Evolutionary conservation across 371 early-diverging fungal genomes (phyloP), one percentile per base, ranked within the genome.

Genomic region (Saksenaea oblongispora): DNA sequence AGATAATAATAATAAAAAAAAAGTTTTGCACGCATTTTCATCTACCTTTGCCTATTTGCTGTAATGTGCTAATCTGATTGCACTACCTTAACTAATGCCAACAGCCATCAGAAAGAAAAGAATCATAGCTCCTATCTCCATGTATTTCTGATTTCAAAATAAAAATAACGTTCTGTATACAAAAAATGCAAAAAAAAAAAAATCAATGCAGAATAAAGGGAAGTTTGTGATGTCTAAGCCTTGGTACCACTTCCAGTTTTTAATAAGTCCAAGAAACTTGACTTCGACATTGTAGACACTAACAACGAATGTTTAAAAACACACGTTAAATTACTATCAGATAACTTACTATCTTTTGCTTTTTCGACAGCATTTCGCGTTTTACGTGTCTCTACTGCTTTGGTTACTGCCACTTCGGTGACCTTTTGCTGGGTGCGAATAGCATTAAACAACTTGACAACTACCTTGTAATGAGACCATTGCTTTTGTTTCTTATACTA

Each of bases 371-470:
- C 74, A 42, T 66, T 72, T 36, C 69, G 59, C 28, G 82, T 74
- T 57, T 82, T 82, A 59, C 75, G 76, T 51, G 73, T 75, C 2
- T 69, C 70, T 14, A 73, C 63, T 41, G 76, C 84, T 62, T 77
- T 70, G 14, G 74, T 51, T n/a, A 80, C 66, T 36, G 77, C 78
- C 36, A 85, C 85, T 62, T 91, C 84, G 7, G 87, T 86, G 17
- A 83, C 79, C 70, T 87, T 86, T 69, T 91, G 91, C 60, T 92
- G 92, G 51, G 84, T 86, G 57, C 88, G 83, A 62, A 93, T 87
- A 14, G 94, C 94, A 74, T 93, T 93, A 69, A 93, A 93, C 54
- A 93, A 74, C 63, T 91, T 86, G 42, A 93, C 92, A 53, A 93
- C 91, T 91, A 64, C 11, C 41, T 15, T 10, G 15, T 13, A 22